Percentiles rank a stretch among this genome's conserved stretches.
Conservation (phyloP, 495 filamentous ascomycete species). For the Ramalina peruviana region DNA sequence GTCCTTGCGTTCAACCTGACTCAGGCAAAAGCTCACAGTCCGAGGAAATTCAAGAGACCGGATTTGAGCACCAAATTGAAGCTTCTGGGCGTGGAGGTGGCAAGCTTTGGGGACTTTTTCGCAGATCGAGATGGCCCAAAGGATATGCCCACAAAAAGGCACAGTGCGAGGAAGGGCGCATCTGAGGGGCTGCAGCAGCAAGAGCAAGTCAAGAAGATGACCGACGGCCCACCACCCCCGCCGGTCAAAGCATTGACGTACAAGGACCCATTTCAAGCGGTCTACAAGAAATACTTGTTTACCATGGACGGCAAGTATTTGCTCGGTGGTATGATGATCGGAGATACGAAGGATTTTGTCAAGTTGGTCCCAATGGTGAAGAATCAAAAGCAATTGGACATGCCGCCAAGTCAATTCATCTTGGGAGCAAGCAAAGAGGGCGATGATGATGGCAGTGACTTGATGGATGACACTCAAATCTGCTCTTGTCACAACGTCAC, state of each 20-base stretch:
- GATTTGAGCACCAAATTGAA: conserved; percentile 93
- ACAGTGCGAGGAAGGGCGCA: conserved; percentile 21
- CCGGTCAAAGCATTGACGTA: conserved; percentile 80
- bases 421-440: conserved; percentile 62
- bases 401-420: conserved; percentile 82
- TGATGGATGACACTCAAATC: conserved; percentile 77
- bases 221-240: conserved; percentile 37
- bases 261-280: conserved; percentile 83
- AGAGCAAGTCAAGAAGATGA: conserved; percentile 32
- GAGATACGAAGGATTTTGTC: conserved; percentile 87
- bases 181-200: conserved; percentile 20
- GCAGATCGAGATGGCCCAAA: conserved; percentile 81
- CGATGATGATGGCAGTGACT: conserved; percentile 56
- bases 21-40: conserved; percentile 56
- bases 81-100: conserved; percentile 84
- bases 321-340: conserved; percentile 97
- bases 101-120: conserved; percentile 94
- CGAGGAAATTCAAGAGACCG: conserved; percentile 63
- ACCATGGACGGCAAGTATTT: conserved; percentile 86
- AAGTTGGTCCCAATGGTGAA: conserved; percentile 93
- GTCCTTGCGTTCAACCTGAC: conserved; percentile 91
- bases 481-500: conserved; percentile 95
- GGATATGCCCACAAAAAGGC: conserved; percentile 45
- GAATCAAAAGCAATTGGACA: conserved; percentile 65
- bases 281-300: conserved; percentile 96